phyloP scores from a whole-genome alignment of 116 monocot species.

The Iris pallida region DNA sequence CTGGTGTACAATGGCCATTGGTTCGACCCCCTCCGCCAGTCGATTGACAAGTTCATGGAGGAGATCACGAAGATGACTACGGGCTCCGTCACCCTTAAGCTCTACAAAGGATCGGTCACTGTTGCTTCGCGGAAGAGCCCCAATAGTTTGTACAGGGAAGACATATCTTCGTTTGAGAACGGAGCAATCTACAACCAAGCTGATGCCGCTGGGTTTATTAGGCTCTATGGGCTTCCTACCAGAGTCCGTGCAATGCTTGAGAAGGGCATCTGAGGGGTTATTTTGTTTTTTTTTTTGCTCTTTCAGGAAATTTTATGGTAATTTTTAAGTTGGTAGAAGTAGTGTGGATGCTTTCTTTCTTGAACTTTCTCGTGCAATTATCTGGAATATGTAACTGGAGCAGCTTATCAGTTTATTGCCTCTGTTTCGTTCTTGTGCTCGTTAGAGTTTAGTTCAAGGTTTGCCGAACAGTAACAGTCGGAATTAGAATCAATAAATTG shows the following conservation, averaged over 20 bases:
- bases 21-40: conserved; percentile 82
- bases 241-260: conserved; percentile 87
- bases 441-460: too few species aligned
- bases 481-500: too few species aligned
- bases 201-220: conserved; percentile 92
- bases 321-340: too few species aligned
- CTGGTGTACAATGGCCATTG: conserved; percentile 85
- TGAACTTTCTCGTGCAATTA: too few species aligned
- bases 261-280: conserved; percentile 28
- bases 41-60: conserved; percentile 83
- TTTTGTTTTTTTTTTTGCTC: not conserved
- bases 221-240: conserved; percentile 81
- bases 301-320: too few species aligned
- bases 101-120: conserved; percentile 76
- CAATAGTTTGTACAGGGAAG: conserved; percentile 77
- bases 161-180: conserved; percentile 90
- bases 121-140: conserved; percentile 63
- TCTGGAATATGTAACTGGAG: too few species aligned
- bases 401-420: too few species aligned
- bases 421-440: too few species aligned
- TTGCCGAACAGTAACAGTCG: too few species aligned
- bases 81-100: conserved; percentile 70
- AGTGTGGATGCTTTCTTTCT: too few species aligned
- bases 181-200: conserved; percentile 86
- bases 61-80: conserved; percentile 62